A percentile compares a stretch with the other conserved stretches of the same genome.
Conservation (phyloP, 495 filamentous ascomycete genomes). For the Tuber microsphaerosporum region DNA sequence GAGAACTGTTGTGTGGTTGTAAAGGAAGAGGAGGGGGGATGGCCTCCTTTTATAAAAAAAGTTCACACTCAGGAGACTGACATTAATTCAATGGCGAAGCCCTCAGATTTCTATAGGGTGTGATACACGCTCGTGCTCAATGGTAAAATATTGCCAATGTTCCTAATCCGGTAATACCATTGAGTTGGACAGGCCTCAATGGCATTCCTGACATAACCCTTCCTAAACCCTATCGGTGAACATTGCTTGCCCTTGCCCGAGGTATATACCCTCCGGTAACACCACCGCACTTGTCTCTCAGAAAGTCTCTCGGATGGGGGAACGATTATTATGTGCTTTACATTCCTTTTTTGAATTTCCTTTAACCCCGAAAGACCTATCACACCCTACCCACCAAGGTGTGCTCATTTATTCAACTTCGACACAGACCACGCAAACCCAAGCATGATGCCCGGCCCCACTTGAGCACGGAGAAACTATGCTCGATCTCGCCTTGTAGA, state of each 20-base stretch:
- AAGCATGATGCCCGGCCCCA: too few species aligned
- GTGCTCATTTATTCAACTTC: neutral
- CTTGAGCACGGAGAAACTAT: too few species aligned
- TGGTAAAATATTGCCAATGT: neutral
- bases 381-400: neutral
- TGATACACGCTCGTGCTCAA: neutral
- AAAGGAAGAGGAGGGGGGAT: neutral
- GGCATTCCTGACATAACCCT: neutral
- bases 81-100: neutral
- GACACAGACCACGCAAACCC: too few species aligned
- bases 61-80: neutral
- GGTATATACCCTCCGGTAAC: neutral
- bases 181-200: neutral
- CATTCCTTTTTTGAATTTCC: neutral
- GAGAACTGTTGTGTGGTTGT: neutral
- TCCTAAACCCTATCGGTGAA: neutral
- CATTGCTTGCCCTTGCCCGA: neutral
- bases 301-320: neutral
- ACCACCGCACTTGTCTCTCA: neutral
- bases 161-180: neutral
- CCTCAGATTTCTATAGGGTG: neutral
- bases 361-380: neutral
- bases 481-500: too few species aligned
- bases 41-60: neutral
- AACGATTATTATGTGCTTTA: neutral